These are phyloP conservation scores for Diaporthe citri DNA, from an alignment of 2,329 filamentous ascomycete species.

Conservation along the genomic window DNA sequence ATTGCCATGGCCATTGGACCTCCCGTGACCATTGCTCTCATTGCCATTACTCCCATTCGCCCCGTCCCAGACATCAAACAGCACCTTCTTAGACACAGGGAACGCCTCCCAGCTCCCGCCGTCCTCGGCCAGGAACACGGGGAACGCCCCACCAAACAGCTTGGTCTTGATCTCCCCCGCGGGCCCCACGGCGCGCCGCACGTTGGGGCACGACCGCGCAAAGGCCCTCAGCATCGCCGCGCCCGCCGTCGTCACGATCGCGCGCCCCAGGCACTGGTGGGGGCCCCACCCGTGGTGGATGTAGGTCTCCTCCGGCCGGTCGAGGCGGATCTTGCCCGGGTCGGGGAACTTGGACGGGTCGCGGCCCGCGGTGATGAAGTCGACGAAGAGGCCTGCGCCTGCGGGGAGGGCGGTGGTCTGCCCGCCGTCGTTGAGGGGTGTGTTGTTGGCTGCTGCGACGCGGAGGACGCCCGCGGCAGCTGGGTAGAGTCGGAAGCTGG, in stretches of 20 bases:
- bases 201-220: conserved; percentile 11
- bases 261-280: conserved; percentile 8
- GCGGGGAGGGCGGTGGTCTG: neutral
- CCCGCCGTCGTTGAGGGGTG: neutral
- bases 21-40: neutral
- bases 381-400: neutral
- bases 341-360: conserved; percentile 11
- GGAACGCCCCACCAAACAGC: neutral
- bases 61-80: neutral
- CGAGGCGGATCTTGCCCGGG: neutral
- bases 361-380: neutral
- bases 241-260: neutral
- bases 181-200: neutral
- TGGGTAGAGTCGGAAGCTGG: neutral
- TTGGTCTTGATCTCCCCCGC: neutral
- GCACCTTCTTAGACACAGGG: neutral
- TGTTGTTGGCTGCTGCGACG: neutral
- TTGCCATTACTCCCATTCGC: neutral
- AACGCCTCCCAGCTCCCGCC: neutral
- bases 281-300: conserved; percentile 16
- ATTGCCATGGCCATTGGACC: neutral
- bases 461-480: neutral
- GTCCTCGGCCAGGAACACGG: conserved; percentile 3
- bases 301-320: neutral
- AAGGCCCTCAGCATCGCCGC: conserved; percentile 9